These are phyloP conservation scores for Microcos paniculata DNA, from an alignment of 345 rosid species.

Conservation along the genomic window DNA sequence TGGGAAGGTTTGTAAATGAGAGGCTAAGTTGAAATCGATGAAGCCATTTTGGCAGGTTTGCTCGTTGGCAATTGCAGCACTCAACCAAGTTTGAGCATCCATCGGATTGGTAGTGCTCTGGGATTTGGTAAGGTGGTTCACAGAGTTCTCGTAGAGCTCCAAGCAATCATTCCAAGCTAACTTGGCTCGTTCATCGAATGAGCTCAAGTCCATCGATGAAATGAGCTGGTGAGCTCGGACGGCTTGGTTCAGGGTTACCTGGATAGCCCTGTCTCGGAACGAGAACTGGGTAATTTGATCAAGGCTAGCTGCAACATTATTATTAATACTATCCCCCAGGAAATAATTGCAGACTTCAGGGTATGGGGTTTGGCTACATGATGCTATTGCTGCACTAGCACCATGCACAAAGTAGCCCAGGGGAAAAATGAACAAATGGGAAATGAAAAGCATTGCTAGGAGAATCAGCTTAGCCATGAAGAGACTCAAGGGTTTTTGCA, in stretches of 20 bases:
- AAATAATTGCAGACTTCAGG: slow-evolving; percentile 51
- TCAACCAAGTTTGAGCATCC: slow-evolving; percentile 70
- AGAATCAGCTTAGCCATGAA: slow-evolving; percentile 29
- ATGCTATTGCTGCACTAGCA: slow-evolving; percentile 29
- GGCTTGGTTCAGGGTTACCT: slow-evolving; percentile 56
- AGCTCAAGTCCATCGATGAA: slow-evolving; percentile 37
- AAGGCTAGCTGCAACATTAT: slow-evolving; percentile 6
- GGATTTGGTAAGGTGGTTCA: slow-evolving; percentile 53
- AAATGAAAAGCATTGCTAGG: not conserved
- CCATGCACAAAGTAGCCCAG: slow-evolving; percentile 19
- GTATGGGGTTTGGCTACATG: slow-evolving; percentile 62
- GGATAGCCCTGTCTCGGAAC: slow-evolving; percentile 48
- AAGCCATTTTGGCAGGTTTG: slow-evolving; percentile 77
- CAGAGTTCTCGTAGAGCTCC: slow-evolving; percentile 60
- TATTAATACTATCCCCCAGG: slow-evolving; percentile 9
- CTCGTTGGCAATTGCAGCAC: slow-evolving; percentile 72
- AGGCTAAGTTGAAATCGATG: slow-evolving; percentile 46
- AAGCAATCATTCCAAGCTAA: slow-evolving; percentile 66
- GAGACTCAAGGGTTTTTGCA: not conserved
- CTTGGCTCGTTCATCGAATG: slow-evolving; percentile 42
- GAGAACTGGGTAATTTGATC: slow-evolving; percentile 14
- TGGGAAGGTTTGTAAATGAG: slow-evolving; percentile 41
- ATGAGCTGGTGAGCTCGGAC: slow-evolving; percentile 45
- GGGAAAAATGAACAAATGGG: slow-evolving; percentile 21
- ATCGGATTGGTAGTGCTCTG: slow-evolving; percentile 33